These are phyloP conservation scores for Mallotus japonicus DNA, from an alignment of 441 rosid species.

Conservation along the genomic window DNA sequence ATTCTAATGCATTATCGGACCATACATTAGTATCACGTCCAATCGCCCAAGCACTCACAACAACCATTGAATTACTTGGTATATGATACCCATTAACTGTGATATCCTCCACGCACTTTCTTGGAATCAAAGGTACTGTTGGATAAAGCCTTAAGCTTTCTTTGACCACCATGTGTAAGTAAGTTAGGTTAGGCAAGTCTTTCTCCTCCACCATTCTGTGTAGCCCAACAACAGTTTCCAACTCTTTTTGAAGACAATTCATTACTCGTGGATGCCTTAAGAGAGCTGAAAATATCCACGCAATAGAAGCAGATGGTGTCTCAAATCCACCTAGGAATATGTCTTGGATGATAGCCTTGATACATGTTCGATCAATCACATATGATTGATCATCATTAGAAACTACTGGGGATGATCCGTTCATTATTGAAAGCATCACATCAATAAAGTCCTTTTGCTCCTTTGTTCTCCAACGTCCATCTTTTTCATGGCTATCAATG, in stretches of 20 bases:
- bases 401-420: neutral
- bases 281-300: slow-evolving; percentile 41
- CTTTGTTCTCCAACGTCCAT: neutral
- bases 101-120: slow-evolving; percentile 26
- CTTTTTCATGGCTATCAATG: slow-evolving; percentile 30
- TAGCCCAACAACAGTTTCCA: slow-evolving; percentile 33
- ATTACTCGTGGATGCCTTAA: slow-evolving; percentile 31
- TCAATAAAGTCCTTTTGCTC: slow-evolving; percentile 32
- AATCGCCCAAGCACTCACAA: slow-evolving; percentile 29
- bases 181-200: slow-evolving; percentile 24
- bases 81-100: slow-evolving; percentile 21
- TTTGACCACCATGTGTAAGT: slow-evolving; percentile 34
- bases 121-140: slow-evolving; percentile 29
- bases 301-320: slow-evolving; percentile 28
- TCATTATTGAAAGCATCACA: slow-evolving; percentile 26
- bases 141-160: slow-evolving; percentile 37
- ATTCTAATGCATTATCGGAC: slow-evolving; percentile 30
- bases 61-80: slow-evolving; percentile 28
- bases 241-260: slow-evolving; percentile 36
- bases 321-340: slow-evolving; percentile 27
- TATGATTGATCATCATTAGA: slow-evolving; percentile 3
- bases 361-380: slow-evolving; percentile 21
- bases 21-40: slow-evolving; percentile 21
- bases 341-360: slow-evolving; percentile 36
- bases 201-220: slow-evolving; percentile 40